Evolutionary conservation across 129 eudicot species (phyloP).

Genomic region (Helianthus annuus): HanXRQr2.0-SUNRISE NC_035441.2:1217815-1218314

Average conservation of each 20-base stretch:
- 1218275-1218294: neutral
- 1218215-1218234: constrained; percentile 45
- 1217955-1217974: too few relatives aligned
- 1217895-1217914: too few relatives aligned
- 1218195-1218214: constrained; percentile 99
- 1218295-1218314: neutral
- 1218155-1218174: constrained; percentile 86
- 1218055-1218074: neutral
- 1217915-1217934: too few relatives aligned
- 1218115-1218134: neutral
- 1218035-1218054: constrained; percentile 47
- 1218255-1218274: too few relatives aligned
- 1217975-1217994: too few relatives aligned
- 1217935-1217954: too few relatives aligned
- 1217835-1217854: too few relatives aligned
- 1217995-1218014: too few relatives aligned
- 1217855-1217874: too few relatives aligned
- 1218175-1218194: constrained; percentile 94
- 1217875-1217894: too few relatives aligned
- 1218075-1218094: constrained; percentile 9
- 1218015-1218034: constrained; percentile 94
- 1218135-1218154: constrained; percentile 10
- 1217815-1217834: too few relatives aligned
- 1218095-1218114: constrained; percentile 12
- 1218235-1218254: too few relatives aligned